Conservation (phyloP, 192 early-diverging fungal species). For the Coemansia sp. region DNA sequence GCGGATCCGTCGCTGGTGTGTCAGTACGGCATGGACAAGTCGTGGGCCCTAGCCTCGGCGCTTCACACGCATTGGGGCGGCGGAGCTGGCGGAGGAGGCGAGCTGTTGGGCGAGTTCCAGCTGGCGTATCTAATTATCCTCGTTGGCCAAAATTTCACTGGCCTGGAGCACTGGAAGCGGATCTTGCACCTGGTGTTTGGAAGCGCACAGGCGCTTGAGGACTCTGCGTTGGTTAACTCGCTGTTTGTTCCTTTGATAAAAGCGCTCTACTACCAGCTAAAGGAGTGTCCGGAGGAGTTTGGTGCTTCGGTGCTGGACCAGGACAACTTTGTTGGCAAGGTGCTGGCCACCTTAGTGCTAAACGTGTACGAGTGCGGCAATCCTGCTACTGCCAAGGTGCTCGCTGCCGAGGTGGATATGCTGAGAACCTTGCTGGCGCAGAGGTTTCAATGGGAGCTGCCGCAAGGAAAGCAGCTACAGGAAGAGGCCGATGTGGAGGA, state of each 20-base stretch:
- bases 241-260: constrained; percentile 61
- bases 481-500: constrained; percentile 56
- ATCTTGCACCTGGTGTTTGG: constrained; percentile 67
- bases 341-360: constrained; percentile 44
- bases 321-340: constrained; percentile 22
- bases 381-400: neutral
- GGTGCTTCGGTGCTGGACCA: constrained; percentile 30
- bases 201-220: constrained; percentile 57
- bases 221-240: constrained; percentile 9
- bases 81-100: constrained; percentile 35
- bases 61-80: constrained; percentile 6
- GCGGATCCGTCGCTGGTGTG: constrained; percentile 65
- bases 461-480: constrained; percentile 50
- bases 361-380: constrained; percentile 23
- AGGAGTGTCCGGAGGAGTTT: constrained; percentile 30
- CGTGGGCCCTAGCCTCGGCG: constrained; percentile 61
- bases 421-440: constrained; percentile 54
- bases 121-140: constrained; percentile 75
- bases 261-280: constrained; percentile 8
- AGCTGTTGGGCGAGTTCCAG: constrained; percentile 76
- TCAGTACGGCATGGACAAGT: constrained; percentile 84
- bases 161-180: constrained; percentile 84
- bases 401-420: constrained; percentile 41
- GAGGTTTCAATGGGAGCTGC: constrained; percentile 65
- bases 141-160: constrained; percentile 76